phyloP scores from a whole-genome alignment of 139 green algal species.

The Yamagishiella unicocca region DNA sequence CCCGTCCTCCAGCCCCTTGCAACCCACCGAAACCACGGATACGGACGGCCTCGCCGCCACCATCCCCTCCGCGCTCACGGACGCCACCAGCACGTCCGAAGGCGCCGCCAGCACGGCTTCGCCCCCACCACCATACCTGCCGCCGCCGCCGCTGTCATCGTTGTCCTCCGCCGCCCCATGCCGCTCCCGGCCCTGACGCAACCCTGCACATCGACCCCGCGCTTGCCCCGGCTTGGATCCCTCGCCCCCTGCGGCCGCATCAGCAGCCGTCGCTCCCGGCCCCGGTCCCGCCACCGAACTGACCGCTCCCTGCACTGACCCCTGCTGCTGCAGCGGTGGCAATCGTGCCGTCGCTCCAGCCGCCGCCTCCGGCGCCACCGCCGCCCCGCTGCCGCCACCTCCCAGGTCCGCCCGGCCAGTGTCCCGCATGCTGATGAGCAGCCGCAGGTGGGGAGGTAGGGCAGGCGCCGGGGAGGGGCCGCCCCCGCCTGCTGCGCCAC shows the following conservation, averaged over 20 bases:
- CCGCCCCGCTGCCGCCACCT: not conserved
- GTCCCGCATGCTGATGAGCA: not conserved
- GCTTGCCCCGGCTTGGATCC: too few species aligned
- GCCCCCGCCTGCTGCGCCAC: not conserved
- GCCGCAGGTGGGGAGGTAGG: slow-evolving; percentile 15
- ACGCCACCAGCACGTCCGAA: not conserved
- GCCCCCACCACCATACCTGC: not conserved
- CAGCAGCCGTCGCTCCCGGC: too few species aligned
- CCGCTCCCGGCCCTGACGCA: not conserved
- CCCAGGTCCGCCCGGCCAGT: not conserved
- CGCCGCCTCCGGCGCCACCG: not conserved
- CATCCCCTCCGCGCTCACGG: too few species aligned
- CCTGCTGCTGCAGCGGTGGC: not conserved
- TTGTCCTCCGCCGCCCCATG: not conserved
- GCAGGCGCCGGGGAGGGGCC: too few species aligned
- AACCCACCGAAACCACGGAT: too few species aligned
- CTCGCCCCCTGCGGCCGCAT: too few species aligned
- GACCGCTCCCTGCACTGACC: not conserved
- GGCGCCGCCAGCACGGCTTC: not conserved
- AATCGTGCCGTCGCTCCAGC: not conserved
- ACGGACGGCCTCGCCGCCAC: too few species aligned
- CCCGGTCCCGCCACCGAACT: not conserved
- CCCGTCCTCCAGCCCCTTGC: too few species aligned
- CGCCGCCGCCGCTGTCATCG: not conserved
- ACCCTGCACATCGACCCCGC: too few species aligned